Base-by-base conservation (phyloP, 2,329 filamentous ascomycete species). In the Xylaria sp. region DNA sequence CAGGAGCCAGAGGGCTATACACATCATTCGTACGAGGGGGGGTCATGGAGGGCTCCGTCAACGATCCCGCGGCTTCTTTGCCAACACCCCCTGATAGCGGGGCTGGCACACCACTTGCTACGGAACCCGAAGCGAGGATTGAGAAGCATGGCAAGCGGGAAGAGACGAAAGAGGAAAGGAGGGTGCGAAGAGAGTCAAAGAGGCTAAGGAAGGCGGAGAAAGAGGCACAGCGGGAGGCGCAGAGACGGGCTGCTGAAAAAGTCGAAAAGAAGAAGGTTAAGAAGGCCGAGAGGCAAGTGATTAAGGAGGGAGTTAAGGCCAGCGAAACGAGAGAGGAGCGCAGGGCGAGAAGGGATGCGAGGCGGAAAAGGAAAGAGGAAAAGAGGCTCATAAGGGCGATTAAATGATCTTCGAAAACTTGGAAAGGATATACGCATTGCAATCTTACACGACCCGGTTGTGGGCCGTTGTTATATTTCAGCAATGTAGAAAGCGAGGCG, bases 1-100 rank as follows among this genome's bases (percentile, higher is more conserved):
- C 88, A 63, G 86, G 87, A 74, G 78, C 82, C 75, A 84, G 86
- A n/a, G 88, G 88, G 0, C 83, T 98, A 8, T 97, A 97, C 78
- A 88, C 90, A 9, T 91, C 90, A 60, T 98, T 99, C 78, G 93
- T 98, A 27, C 89, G 88, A 71, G 96, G 96, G 9, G 92, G 94
- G 63, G 84, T 89, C 25, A 84, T 98, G 65, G 84, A 88, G 48
- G 94, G 94, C 2, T 97, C 93, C 2, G 80, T 93, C 40, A 75
- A 76, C 16, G 73, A 73, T 13, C 60, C 76, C 10, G 58, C 61
- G 35, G 63, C 66, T 18, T 69, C 68, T 16, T 66, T 77, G 1
- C 75, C 73, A 40, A 78, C 76, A 48, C 78, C 77, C 16, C 76
- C 79, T 1, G 78, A 79, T 63, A 78, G 74, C 42, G 76, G 78